Evolutionary conservation across 345 rosid genomes (phyloP).

Genomic region (Euphorbia lathyris): DNA sequence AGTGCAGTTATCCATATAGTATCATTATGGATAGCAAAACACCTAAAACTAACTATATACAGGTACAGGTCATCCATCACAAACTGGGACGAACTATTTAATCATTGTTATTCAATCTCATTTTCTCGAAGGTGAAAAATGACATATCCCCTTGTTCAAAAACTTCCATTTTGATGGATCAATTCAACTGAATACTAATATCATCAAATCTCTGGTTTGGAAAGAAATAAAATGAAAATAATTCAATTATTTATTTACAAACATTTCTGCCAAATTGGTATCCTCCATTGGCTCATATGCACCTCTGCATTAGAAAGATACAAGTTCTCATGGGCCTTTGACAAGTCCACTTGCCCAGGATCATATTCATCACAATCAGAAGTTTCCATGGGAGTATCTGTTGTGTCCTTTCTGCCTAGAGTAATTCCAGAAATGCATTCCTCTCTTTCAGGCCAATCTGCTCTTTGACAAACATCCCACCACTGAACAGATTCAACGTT

Average conservation of each 20-base stretch:
- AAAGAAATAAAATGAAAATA: neutral
- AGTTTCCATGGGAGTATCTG: conserved; percentile 40
- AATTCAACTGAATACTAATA: neutral
- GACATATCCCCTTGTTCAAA: neutral
- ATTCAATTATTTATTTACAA: too few relatives aligned
- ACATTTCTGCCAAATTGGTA: neutral
- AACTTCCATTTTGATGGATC: neutral
- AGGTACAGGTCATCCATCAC: neutral
- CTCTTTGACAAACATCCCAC: conserved; percentile 48
- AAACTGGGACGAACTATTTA: neutral
- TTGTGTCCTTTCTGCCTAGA: conserved; percentile 35
- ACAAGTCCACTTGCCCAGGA: conserved; percentile 32
- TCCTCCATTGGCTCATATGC: conserved; percentile 53
- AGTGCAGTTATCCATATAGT: conserved; percentile 29
- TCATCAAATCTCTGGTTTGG: neutral
- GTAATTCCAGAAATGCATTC: conserved; percentile 39
- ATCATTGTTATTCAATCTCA: neutral
- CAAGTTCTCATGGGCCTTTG: conserved; percentile 60
- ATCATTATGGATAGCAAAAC: conserved; percentile 27
- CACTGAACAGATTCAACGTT: conserved; percentile 81
- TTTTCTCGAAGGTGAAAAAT: neutral
- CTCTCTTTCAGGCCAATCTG: conserved; percentile 20
- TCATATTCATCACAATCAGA: conserved; percentile 53
- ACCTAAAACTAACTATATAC: neutral
- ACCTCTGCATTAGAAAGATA: conserved; percentile 93